Percentiles rank a stretch among this genome's conserved stretches.
Conservation (phyloP, 2,329 filamentous ascomycete genomes). For the Pyricularia pennisetigena region DNA sequence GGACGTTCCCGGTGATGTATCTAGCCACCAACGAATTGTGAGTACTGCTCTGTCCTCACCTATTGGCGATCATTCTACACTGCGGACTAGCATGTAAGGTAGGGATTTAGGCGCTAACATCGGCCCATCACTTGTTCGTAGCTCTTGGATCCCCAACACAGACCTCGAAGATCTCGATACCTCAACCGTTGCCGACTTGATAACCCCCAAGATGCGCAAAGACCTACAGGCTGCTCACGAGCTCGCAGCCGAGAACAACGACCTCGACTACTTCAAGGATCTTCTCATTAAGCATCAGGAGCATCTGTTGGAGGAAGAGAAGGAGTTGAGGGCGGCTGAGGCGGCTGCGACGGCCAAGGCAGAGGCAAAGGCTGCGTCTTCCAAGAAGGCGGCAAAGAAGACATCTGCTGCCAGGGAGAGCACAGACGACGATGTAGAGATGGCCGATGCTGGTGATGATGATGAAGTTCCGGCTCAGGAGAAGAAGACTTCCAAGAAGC, state of each 20-base stretch:
- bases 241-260: slow-evolving; percentile 68
- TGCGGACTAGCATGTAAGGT: neutral
- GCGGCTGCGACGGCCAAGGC: slow-evolving; percentile 27
- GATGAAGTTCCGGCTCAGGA: slow-evolving; percentile 39
- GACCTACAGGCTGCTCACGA: slow-evolving; percentile 68
- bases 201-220: slow-evolving; percentile 73
- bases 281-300: slow-evolving; percentile 63
- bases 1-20: slow-evolving; percentile 93
- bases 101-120: neutral
- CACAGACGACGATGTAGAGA: slow-evolving; percentile 49
- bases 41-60: slow-evolving; percentile 30
- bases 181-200: slow-evolving; percentile 56
- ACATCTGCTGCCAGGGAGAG: slow-evolving; percentile 34
- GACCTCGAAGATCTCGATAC: slow-evolving; percentile 70
- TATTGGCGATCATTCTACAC: neutral
- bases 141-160: slow-evolving; percentile 85
- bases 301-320: slow-evolving; percentile 50
- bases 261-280: slow-evolving; percentile 74
- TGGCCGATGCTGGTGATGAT: slow-evolving; percentile 43
- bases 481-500: slow-evolving; percentile 59
- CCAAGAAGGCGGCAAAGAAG: slow-evolving; percentile 40
- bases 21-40: slow-evolving; percentile 94
- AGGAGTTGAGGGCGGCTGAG: slow-evolving; percentile 25
- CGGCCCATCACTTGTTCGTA: slow-evolving; percentile 24
- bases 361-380: slow-evolving; percentile 32